Percentiles rank a stretch among this genome's conserved stretches.
Evolutionary conservation across 2,329 filamentous ascomycete genomes (phyloP).

Genomic region (Nectriaceae sp.): DNA sequence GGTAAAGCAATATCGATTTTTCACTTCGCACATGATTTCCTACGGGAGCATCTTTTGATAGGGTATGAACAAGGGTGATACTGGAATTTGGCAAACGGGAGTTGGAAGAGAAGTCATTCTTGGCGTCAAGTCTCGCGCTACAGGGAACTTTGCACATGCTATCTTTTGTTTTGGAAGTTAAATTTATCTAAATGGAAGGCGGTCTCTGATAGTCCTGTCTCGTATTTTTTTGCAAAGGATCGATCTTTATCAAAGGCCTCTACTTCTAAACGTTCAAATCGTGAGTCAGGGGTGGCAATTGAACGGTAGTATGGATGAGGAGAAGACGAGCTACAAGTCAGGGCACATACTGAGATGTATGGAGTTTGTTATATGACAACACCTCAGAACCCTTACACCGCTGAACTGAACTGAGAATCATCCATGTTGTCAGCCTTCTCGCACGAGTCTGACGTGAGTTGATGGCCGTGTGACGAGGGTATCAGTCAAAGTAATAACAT

Average conservation of each 20-base stretch:
- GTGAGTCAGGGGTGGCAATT: too few relatives aligned
- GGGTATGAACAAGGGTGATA: conserved; percentile 21
- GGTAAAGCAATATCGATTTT: conserved; percentile 14
- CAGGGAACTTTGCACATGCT: conserved; percentile 20
- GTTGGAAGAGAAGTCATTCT: conserved; percentile 31
- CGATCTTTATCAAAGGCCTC: not conserved
- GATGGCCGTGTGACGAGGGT: too few relatives aligned
- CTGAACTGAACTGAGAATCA: not conserved
- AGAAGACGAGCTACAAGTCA: not conserved
- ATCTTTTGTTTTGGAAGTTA: conserved; percentile 13
- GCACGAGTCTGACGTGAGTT: not conserved
- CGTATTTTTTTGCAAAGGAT: not conserved
- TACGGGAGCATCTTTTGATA: conserved; percentile 18
- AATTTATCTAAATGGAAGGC: conserved; percentile 5
- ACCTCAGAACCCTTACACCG: not conserved
- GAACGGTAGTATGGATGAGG: not conserved
- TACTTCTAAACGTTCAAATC: not conserved
- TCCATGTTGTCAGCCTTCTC: not conserved
- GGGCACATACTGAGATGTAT: not conserved
- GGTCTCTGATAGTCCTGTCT: not conserved
- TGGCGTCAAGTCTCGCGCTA: conserved; percentile 26
- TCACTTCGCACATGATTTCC: conserved; percentile 22
- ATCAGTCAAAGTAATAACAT: too few relatives aligned
- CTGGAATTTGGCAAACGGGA: conserved; percentile 30
- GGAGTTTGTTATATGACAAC: not conserved